A percentile compares a stretch with the other conserved stretches of the same genome.
Conservation (phyloP, 805 yeast genomes). For the Debaryomyces prosopidis region DNA sequence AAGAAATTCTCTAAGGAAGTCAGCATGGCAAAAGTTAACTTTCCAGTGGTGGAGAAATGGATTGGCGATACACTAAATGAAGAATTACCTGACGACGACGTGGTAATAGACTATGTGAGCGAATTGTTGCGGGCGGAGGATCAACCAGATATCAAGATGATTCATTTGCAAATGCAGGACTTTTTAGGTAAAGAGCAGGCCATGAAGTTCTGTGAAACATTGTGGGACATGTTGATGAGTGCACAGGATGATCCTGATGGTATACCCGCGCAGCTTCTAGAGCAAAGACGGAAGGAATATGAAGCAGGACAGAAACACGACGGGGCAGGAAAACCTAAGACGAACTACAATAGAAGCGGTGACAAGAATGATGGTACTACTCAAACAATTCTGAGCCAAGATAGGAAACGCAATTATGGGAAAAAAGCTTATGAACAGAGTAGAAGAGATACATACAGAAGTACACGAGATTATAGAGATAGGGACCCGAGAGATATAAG, state of each 20-base stretch:
- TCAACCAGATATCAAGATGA: conserved; percentile 37
- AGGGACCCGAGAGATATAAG: neutral
- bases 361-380: no score
- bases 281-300: conserved; percentile 6
- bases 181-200: conserved; percentile 45
- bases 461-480: neutral
- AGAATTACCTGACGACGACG: conserved; percentile 52
- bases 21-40: conserved; percentile 39
- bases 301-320: conserved; percentile 6
- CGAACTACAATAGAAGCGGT: conserved; percentile 29
- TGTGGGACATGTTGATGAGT: conserved; percentile 46
- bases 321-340: conserved; percentile 12
- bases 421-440: neutral
- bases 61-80: conserved; percentile 30
- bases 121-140: conserved; percentile 41
- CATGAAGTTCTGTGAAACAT: conserved; percentile 34
- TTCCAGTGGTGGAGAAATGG: conserved; percentile 42
- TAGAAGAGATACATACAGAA: neutral
- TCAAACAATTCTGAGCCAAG: neutral
- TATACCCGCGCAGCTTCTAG: conserved; percentile 30
- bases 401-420: neutral
- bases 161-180: conserved; percentile 45
- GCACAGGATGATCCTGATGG: conserved; percentile 50
- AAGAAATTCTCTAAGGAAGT: conserved; percentile 34
- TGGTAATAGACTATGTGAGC: conserved; percentile 44